Evolutionary conservation across 2,329 filamentous ascomycete species (phyloP).

Genomic region (Gremmenia infestans): DNA sequence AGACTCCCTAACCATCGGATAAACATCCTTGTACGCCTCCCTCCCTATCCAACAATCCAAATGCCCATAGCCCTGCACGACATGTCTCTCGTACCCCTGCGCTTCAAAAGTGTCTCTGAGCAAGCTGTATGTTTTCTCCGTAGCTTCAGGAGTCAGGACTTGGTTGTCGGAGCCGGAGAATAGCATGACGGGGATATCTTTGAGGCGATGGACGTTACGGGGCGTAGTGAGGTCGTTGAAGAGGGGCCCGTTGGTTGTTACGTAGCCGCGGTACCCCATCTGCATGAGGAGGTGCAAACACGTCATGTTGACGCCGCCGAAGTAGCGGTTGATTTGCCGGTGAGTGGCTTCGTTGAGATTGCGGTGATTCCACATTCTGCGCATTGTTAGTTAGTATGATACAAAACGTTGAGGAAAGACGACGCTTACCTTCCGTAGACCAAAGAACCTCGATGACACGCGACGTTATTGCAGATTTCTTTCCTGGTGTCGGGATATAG

Average conservation of each 20-base stretch:
- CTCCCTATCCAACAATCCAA: constrained; percentile 59
- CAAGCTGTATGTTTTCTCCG: constrained; percentile 48
- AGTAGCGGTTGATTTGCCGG: constrained; percentile 54
- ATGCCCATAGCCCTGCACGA: constrained; percentile 55
- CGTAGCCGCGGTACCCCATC: constrained; percentile 47
- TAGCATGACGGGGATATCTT: constrained; percentile 49
- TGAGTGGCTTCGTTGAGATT: constrained; percentile 65
- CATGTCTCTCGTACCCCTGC: constrained; percentile 44
- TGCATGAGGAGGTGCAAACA: constrained; percentile 51
- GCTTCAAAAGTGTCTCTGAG: constrained; percentile 48
- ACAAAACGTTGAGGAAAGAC: neutral
- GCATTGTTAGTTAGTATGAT: neutral
- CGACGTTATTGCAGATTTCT: constrained; percentile 57
- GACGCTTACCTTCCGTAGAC: constrained; percentile 51
- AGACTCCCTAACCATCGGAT: constrained; percentile 49
- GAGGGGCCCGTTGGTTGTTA: constrained; percentile 47
- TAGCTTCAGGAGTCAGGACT: constrained; percentile 49
- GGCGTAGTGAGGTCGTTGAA: constrained; percentile 44
- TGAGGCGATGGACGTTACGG: constrained; percentile 46
- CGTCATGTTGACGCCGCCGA: constrained; percentile 58
- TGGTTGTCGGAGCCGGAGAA: constrained; percentile 53
- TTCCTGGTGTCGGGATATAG: constrained; percentile 49
- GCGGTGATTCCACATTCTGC: constrained; percentile 52
- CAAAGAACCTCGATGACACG: constrained; percentile 55
- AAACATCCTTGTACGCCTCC: constrained; percentile 55